phyloP scores from a whole-genome alignment of 164 flowering plant species.

The Sedum album region DNA sequence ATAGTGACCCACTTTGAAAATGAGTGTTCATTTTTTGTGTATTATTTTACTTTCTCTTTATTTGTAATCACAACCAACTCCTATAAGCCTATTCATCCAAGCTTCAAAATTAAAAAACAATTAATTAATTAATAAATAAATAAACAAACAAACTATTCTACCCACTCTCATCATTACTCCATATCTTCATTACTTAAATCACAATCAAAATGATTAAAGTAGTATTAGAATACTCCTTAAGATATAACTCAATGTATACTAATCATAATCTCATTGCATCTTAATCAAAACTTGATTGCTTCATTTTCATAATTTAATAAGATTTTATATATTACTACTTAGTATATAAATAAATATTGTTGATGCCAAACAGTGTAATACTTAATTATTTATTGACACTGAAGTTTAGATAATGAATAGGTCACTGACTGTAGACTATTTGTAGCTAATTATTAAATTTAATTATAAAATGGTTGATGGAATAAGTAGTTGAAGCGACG shows the following conservation, averaged over 20 bases:
- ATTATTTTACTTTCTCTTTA: background rate
- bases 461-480: background rate
- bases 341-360: too few species aligned
- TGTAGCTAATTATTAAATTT: too few species aligned
- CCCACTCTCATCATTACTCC: background rate
- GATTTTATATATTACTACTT: too few species aligned
- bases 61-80: constrained; percentile 3
- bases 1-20: constrained; percentile 5
- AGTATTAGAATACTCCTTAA: background rate
- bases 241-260: background rate
- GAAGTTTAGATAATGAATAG: background rate
- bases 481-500: background rate
- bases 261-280: too few species aligned
- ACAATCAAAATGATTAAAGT: background rate
- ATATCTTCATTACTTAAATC: background rate
- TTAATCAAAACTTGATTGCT: too few species aligned
- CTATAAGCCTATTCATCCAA: background rate
- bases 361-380: background rate
- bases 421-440: background rate
- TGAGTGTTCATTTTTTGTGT: background rate
- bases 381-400: background rate
- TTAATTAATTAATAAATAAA: background rate
- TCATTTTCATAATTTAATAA: too few species aligned
- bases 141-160: background rate
- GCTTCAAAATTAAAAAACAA: background rate